Percentiles rank a stretch among this genome's conserved stretches.
These are phyloP conservation scores for Sedum album DNA, from an alignment of 164 flowering plant genomes.

Conservation along the genomic window DNA sequence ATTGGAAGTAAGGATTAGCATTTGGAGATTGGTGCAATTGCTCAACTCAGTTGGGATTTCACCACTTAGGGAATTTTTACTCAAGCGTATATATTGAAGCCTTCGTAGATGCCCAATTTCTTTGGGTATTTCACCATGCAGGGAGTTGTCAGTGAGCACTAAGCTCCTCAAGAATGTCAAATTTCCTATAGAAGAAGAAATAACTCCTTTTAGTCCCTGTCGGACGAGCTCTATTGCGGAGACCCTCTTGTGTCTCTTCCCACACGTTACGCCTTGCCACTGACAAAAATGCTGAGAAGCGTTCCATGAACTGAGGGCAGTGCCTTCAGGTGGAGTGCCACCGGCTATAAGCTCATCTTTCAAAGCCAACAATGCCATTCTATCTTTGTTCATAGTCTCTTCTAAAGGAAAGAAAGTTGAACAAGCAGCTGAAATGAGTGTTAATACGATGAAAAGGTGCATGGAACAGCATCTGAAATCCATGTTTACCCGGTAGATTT, in stretches of 20 bases:
- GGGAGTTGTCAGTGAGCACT: not conserved
- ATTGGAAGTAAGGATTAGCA: not conserved
- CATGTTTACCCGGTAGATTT: not conserved
- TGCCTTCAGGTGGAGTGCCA: not conserved
- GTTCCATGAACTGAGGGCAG: not conserved
- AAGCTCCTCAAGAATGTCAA: not conserved
- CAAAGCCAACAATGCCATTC: not conserved
- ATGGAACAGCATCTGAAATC: not conserved
- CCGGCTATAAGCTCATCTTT: not conserved
- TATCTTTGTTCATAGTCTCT: not conserved
- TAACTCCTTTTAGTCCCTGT: not conserved
- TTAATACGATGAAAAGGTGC: not conserved
- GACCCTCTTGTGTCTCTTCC: not conserved
- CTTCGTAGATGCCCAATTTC: not conserved
- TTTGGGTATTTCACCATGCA: not conserved
- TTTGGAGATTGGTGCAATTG: too few relatives aligned
- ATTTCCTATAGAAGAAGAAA: not conserved
- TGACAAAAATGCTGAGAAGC: not conserved
- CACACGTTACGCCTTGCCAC: not conserved
- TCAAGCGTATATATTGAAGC: not conserved
- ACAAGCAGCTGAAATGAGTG: not conserved
- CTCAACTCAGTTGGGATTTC: too few relatives aligned
- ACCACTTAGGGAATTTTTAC: too few relatives aligned
- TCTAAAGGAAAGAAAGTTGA: not conserved
- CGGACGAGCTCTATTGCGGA: not conserved